Percentiles rank a stretch among this genome's conserved stretches.
Evolutionary conservation across 225 moss, liverwort and hornwort genomes (phyloP).

Genomic region (Marchantia polymorpha): DNA sequence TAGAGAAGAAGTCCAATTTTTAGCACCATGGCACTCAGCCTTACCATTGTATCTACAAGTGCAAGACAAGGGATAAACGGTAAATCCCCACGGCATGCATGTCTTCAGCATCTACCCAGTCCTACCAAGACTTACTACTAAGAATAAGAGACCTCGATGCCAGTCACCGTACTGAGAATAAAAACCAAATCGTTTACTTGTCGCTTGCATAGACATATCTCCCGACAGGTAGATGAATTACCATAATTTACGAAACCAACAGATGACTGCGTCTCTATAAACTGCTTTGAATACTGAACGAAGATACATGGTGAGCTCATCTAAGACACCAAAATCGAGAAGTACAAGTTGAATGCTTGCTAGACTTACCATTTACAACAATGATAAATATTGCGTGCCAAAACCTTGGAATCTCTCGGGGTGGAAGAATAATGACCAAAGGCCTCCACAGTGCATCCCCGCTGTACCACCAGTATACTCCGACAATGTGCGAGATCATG

Average conservation of each 20-base stretch:
- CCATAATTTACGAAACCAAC: neutral
- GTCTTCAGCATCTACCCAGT: neutral
- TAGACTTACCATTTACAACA: slow-evolving; percentile 70
- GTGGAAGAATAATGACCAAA: slow-evolving; percentile 69
- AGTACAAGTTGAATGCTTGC: neutral
- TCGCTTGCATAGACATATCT: no score
- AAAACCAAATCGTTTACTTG: no score
- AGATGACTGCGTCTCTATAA: neutral
- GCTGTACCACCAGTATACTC: slow-evolving; percentile 92
- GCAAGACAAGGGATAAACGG: neutral
- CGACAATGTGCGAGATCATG: slow-evolving; percentile 64
- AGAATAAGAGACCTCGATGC: neutral
- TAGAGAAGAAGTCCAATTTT: slow-evolving; percentile 84
- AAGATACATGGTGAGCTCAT: neutral
- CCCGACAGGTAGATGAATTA: no score
- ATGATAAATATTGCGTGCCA: slow-evolving; percentile 94
- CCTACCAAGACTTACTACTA: no score
- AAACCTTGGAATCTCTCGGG: slow-evolving; percentile 74
- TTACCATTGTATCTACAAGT: slow-evolving; percentile 73
- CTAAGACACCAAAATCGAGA: neutral
- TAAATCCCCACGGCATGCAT: neutral
- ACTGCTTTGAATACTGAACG: neutral
- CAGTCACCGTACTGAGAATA: neutral
- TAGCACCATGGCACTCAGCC: slow-evolving; percentile 80
- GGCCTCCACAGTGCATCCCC: slow-evolving; percentile 85